phyloP scores from a whole-genome alignment of 176 grass and related monocot species.

The Echinochloa phyllopogon region DNA sequence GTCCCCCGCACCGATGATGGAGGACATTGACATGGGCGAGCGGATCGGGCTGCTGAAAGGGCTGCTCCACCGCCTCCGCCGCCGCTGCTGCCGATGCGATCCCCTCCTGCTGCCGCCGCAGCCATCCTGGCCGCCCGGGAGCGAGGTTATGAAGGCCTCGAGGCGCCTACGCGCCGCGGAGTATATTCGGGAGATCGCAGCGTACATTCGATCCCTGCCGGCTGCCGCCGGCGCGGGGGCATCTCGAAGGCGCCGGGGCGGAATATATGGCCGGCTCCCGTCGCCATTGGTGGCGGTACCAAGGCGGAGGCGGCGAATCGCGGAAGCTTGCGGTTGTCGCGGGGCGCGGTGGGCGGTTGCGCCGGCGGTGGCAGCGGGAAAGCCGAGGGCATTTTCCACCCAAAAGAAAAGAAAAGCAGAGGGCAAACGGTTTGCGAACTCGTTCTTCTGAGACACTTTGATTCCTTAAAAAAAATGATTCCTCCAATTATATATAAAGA shows the following conservation, averaged over 20 bases:
- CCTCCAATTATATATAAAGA: neutral
- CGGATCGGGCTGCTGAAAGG: constrained; percentile 31
- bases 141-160: constrained; percentile 45
- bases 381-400: neutral
- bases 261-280: constrained; percentile 42
- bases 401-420: neutral
- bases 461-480: neutral
- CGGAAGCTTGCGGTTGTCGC: constrained; percentile 41
- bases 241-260: constrained; percentile 36
- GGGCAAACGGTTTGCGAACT: neutral
- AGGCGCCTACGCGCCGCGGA: constrained; percentile 38
- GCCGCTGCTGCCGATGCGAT: constrained; percentile 1
- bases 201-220: constrained; percentile 40
- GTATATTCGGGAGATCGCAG: constrained; percentile 51
- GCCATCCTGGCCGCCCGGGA: constrained; percentile 25
- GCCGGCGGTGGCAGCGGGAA: constrained; percentile 42
- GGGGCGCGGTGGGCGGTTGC: constrained; percentile 10
- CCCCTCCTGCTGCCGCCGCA: constrained; percentile 18
- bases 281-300: neutral
- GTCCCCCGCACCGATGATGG: constrained; percentile 45
- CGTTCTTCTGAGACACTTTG: neutral
- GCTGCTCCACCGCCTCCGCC: constrained; percentile 29
- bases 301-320: constrained; percentile 30
- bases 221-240: constrained; percentile 34
- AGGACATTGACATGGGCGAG: constrained; percentile 51